These are phyloP conservation scores for Tulasnella sp. DNA, from an alignment of 768 basidiomycete species.

Conservation along the genomic window DNA sequence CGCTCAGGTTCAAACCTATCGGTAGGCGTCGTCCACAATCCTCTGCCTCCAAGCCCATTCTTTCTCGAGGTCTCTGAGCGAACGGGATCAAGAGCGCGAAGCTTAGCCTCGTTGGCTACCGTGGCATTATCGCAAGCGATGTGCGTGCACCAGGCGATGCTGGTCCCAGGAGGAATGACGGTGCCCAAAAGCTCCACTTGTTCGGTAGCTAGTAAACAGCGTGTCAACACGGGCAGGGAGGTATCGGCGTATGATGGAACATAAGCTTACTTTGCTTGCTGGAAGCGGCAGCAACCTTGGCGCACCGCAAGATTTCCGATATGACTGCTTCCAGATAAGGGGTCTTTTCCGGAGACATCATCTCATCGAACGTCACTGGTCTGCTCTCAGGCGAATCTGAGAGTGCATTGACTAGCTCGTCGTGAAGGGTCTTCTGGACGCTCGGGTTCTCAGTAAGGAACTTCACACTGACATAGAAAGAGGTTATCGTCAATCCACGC, in stretches of 20 bases:
- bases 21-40: neutral
- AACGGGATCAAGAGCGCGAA: constrained; percentile 6
- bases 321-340: constrained; percentile 20
- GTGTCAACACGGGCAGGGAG: neutral
- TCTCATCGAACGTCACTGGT: constrained; percentile 13
- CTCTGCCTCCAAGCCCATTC: neutral
- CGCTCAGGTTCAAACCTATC: constrained; percentile 8
- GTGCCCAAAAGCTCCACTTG: neutral
- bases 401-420: neutral
- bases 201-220: neutral
- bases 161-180: neutral
- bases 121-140: neutral
- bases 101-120: neutral
- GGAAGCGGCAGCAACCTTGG: neutral
- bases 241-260: neutral
- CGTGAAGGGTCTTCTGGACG: neutral
- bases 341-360: neutral
- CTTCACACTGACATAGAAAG: neutral
- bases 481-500: neutral
- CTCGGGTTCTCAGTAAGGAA: neutral
- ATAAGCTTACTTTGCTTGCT: neutral
- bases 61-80: neutral
- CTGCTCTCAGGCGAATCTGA: neutral
- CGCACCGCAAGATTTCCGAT: constrained; percentile 4
- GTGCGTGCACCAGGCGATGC: neutral